A percentile compares a stretch with the other conserved stretches of the same genome.
These are phyloP conservation scores for Mycena amicta DNA, from an alignment of 768 basidiomycete genomes.

Conservation along the genomic window DNA sequence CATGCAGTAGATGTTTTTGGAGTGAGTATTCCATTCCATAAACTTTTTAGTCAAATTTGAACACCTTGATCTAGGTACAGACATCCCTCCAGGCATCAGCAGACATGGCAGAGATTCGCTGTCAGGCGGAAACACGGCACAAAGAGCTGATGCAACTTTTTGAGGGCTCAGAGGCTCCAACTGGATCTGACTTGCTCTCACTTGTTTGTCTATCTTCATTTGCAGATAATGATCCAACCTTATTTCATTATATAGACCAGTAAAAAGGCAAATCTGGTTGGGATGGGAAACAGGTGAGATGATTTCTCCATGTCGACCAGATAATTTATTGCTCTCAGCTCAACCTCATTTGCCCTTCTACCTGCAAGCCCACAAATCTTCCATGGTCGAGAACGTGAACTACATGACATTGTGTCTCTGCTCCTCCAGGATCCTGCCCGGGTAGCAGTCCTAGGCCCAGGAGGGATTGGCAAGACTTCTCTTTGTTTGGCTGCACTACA, in stretches of 20 bases:
- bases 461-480: conserved; percentile 15
- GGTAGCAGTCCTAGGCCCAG: conserved; percentile 9
- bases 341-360: conserved; percentile 1
- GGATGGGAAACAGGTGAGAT: conserved; percentile 4
- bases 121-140: no score
- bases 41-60: no score
- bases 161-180: no score
- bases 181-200: no score
- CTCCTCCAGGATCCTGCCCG: conserved; percentile 3
- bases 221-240: background rate
- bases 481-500: conserved; percentile 2
- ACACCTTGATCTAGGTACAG: no score
- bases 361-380: conserved; percentile 12
- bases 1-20: no score
- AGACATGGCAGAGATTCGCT: no score
- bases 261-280: conserved; percentile 1
- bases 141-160: no score
- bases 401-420: conserved; percentile 1
- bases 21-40: background rate
- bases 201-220: conserved; percentile 5
- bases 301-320: background rate
- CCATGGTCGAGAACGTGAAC: conserved; percentile 7
- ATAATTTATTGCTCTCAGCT: background rate
- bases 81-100: no score
- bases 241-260: background rate